These are phyloP conservation scores for Larix kaempferi DNA, from an alignment of 75 land plant genomes.

Conservation along the genomic window DNA sequence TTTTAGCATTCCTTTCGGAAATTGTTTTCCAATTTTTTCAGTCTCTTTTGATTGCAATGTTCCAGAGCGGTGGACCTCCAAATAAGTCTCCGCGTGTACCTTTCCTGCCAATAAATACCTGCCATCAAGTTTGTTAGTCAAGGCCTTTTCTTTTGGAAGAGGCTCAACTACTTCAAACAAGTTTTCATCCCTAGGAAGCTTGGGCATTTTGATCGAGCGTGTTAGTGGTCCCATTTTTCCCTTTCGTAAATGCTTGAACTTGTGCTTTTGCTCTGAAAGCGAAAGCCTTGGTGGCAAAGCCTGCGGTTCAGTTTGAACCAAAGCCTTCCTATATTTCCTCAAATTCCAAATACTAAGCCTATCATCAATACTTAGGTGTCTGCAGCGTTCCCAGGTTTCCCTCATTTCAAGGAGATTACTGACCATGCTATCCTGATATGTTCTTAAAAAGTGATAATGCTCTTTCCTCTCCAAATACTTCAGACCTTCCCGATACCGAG, in stretches of 20 bases:
- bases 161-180: neutral
- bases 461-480: conserved; percentile 68
- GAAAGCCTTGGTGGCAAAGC: conserved; percentile 1
- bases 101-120: neutral
- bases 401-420: conserved; percentile 57
- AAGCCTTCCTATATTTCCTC: conserved; percentile 32
- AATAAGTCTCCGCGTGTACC: conserved; percentile 1
- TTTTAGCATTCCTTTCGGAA: conserved; percentile 56
- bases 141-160: neutral
- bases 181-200: neutral
- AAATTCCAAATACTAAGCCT: conserved; percentile 53
- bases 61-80: conserved; percentile 8
- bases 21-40: conserved; percentile 26
- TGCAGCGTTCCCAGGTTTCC: conserved; percentile 64
- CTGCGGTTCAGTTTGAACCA: conserved; percentile 8
- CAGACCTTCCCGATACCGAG: conserved; percentile 66
- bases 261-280: neutral
- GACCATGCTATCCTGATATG: conserved; percentile 87
- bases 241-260: neutral
- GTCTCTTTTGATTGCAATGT: conserved; percentile 2
- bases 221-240: neutral
- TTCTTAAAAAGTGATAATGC: conserved; percentile 65
- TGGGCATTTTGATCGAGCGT: neutral
- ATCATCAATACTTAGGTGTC: conserved; percentile 73
- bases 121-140: neutral